These are phyloP conservation scores for Rubroboletus satanas DNA, from an alignment of 768 basidiomycete species.

Conservation along the genomic window DNA sequence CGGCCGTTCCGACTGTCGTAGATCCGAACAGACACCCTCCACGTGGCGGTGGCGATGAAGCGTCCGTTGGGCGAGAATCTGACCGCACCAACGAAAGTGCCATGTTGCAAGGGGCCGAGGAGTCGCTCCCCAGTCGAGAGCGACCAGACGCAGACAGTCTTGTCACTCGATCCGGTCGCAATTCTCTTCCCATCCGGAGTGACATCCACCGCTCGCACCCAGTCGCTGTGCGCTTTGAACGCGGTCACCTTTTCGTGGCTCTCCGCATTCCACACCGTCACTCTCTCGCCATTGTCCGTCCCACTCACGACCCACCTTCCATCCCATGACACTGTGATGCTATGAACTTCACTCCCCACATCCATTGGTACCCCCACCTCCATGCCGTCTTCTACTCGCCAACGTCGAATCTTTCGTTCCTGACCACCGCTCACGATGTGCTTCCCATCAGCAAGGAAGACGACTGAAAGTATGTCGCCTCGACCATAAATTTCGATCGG, in stretches of 20 bases:
- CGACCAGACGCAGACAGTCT: neutral
- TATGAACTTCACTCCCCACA: neutral
- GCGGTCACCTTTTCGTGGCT: too few relatives aligned
- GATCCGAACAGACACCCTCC: rapidly evolving
- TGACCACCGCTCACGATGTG: neutral
- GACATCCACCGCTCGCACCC: too few relatives aligned
- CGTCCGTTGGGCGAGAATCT: neutral
- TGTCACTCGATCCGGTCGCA: neutral
- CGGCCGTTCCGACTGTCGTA: neutral
- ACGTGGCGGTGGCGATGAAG: neutral
- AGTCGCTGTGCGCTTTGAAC: too few relatives aligned
- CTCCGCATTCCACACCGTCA: too few relatives aligned
- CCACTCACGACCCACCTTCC: neutral
- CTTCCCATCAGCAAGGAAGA: neutral
- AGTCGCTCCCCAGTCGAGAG: neutral
- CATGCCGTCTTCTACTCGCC: neutral
- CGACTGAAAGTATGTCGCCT: neutral
- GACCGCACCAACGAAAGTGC: neutral
- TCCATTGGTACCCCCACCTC: neutral
- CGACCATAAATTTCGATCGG: neutral
- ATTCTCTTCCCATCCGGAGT: neutral
- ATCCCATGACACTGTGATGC: neutral
- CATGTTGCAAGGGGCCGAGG: neutral
- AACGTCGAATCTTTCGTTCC: neutral
- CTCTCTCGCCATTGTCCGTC: neutral